Evolutionary conservation across 2,329 filamentous ascomycete genomes (phyloP).

Genomic region (Gnomoniopsis sp.): DNA sequence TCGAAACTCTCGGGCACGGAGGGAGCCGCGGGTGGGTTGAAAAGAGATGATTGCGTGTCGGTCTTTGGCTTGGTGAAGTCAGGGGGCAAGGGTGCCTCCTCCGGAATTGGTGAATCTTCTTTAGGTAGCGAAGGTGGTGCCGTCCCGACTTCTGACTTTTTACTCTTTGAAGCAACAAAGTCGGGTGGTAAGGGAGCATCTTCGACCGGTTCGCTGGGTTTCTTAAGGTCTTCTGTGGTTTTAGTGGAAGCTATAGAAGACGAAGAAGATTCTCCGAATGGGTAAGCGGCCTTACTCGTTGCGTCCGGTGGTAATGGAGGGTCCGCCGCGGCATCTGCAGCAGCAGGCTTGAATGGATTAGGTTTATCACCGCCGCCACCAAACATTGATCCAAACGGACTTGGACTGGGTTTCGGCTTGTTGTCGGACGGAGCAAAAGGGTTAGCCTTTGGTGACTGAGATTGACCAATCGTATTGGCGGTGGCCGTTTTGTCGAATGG

Average conservation of each 20-base stretch:
- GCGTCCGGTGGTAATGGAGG: slow-evolving; percentile 52
- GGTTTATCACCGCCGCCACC: slow-evolving; percentile 1
- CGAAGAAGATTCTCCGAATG: slow-evolving; percentile 48
- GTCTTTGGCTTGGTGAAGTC: slow-evolving; percentile 20
- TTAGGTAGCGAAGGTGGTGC: slow-evolving; percentile 3
- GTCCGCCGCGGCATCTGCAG: slow-evolving; percentile 26
- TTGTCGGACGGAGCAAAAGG: slow-evolving; percentile 19
- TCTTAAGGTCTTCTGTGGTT: slow-evolving; percentile 28
- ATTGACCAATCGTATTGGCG: neutral
- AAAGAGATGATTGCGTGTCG: slow-evolving; percentile 24
- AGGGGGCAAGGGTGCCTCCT: slow-evolving; percentile 26
- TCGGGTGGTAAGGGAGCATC: slow-evolving; percentile 29
- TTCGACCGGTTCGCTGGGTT: slow-evolving; percentile 16
- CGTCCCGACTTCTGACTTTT: slow-evolving; percentile 13
- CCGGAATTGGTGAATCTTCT: slow-evolving; percentile 12
- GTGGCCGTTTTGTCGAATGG: slow-evolving; percentile 3
- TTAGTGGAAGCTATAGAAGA: slow-evolving; percentile 45
- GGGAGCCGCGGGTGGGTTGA: slow-evolving; percentile 26
- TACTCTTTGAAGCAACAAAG: slow-evolving; percentile 30
- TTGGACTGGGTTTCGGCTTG: slow-evolving; percentile 18
- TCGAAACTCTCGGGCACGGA: slow-evolving; percentile 35
- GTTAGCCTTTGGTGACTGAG: slow-evolving; percentile 3
- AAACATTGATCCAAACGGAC: slow-evolving; percentile 16
- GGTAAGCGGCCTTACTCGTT: slow-evolving; percentile 50
- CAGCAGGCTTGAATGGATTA: slow-evolving; percentile 30